Evolutionary conservation across 306 rosid genomes (phyloP).

Genomic region (Acacia crassicarpa): DNA sequence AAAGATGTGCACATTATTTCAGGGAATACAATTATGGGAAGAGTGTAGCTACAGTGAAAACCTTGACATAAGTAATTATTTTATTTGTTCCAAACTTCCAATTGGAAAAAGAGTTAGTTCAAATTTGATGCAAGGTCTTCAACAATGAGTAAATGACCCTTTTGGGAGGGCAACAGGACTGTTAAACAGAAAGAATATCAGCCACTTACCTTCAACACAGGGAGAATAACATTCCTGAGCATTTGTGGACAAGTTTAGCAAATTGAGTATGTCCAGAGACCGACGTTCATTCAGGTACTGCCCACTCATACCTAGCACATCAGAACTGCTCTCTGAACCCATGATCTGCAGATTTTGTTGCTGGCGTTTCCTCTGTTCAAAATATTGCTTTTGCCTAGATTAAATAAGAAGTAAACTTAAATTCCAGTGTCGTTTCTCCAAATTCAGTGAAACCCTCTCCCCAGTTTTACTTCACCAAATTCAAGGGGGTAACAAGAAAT

Average conservation of each 20-base stretch:
- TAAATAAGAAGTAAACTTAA: conserved; percentile 26
- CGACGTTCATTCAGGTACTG: conserved; percentile 53
- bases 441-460: conserved; percentile 14
- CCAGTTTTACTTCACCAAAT: conserved; percentile 17
- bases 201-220: conserved; percentile 44
- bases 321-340: conserved; percentile 45
- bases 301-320: conserved; percentile 36
- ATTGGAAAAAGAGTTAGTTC: conserved; percentile 16
- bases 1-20: background rate
- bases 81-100: conserved; percentile 12
- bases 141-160: conserved; percentile 1
- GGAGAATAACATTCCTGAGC: conserved; percentile 47
- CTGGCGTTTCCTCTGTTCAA: conserved; percentile 84
- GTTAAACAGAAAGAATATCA: conserved; percentile 11
- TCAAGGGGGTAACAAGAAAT: conserved; percentile 4
- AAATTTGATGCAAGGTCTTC: conserved; percentile 7
- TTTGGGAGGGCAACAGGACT: conserved; percentile 12
- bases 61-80: background rate
- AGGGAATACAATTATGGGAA: background rate
- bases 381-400: conserved; percentile 88
- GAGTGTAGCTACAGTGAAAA: background rate
- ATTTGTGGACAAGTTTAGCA: conserved; percentile 62
- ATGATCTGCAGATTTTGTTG: conserved; percentile 57
- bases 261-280: conserved; percentile 81
- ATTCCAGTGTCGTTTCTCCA: conserved; percentile 12